These are phyloP conservation scores for Hyphopichia buzzinii DNA, from an alignment of 1,139 yeast species.

Conservation along the genomic window DNA sequence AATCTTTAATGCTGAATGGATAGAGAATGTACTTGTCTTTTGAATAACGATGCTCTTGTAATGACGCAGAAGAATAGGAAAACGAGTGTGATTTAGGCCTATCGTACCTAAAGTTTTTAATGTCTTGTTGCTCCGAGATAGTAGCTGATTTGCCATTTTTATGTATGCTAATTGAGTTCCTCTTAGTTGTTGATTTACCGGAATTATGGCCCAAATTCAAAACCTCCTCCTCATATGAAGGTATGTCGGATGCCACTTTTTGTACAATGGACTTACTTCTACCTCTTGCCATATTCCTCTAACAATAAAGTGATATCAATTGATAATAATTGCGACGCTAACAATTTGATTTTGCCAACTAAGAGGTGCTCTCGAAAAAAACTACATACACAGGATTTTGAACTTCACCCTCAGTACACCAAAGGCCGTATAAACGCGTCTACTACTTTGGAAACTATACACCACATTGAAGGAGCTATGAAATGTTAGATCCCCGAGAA, in stretches of 20 bases:
- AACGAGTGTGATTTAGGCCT: constrained; percentile 18
- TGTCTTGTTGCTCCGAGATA: neutral
- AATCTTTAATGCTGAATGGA: constrained; percentile 42
- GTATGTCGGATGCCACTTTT: constrained; percentile 39
- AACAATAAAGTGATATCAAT: no score
- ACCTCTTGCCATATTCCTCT: constrained; percentile 34
- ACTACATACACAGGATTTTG: neutral
- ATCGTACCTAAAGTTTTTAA: neutral
- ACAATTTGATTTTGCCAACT: no score
- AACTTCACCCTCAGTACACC: neutral
- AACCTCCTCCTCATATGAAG: constrained; percentile 22
- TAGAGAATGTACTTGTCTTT: constrained; percentile 12
- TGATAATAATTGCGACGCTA: no score
- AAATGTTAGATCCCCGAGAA: constrained; percentile 22
- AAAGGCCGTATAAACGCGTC: constrained; percentile 1
- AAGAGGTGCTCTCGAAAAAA: neutral
- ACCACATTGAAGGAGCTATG: neutral
- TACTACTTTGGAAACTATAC: neutral
- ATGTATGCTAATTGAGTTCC: constrained; percentile 4
- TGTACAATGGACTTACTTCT: constrained; percentile 55
- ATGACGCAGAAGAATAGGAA: neutral
- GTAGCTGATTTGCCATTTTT: neutral
- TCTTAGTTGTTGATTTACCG: constrained; percentile 2
- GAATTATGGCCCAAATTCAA: constrained; percentile 10
- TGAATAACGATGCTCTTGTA: neutral